A percentile compares a stretch with the other conserved stretches of the same genome.
phyloP scores from a whole-genome alignment of 2,329 filamentous ascomycete genomes.

The Trichoderma cornu-damae region DNA sequence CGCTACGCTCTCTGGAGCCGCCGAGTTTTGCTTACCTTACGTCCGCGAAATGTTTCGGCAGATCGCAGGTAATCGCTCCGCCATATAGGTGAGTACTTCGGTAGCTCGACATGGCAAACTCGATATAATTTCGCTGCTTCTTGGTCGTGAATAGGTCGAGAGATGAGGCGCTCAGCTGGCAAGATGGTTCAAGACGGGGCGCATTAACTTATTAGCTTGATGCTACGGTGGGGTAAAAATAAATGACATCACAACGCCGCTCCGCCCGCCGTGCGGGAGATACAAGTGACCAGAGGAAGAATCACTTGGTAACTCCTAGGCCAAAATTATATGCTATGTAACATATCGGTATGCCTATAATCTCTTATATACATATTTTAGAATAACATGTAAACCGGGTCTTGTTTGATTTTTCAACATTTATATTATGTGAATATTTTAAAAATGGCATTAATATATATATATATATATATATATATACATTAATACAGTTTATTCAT shows the following conservation, averaged over 20 bases:
- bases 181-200: neutral
- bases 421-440: too few relatives aligned
- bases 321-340: neutral
- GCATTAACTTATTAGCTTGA: neutral
- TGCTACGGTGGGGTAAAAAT: constrained; percentile 6
- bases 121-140: neutral
- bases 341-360: too few relatives aligned
- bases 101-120: constrained; percentile 48
- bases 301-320: neutral
- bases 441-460: too few relatives aligned
- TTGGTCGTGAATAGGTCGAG: neutral
- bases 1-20: too few relatives aligned
- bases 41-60: constrained; percentile 64
- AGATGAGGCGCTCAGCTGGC: neutral
- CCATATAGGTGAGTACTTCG: constrained; percentile 61
- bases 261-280: neutral
- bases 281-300: neutral
- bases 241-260: constrained; percentile 9
- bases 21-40: constrained; percentile 53
- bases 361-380: too few relatives aligned
- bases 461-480: too few relatives aligned
- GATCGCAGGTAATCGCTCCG: constrained; percentile 63
- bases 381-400: too few relatives aligned
- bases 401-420: too few relatives aligned
- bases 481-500: too few relatives aligned